A percentile compares a stretch with the other conserved stretches of the same genome.
These are phyloP conservation scores for Irpex lacteus DNA, from an alignment of 1,284 basidiomycete genomes.

Conservation along the genomic window DNA sequence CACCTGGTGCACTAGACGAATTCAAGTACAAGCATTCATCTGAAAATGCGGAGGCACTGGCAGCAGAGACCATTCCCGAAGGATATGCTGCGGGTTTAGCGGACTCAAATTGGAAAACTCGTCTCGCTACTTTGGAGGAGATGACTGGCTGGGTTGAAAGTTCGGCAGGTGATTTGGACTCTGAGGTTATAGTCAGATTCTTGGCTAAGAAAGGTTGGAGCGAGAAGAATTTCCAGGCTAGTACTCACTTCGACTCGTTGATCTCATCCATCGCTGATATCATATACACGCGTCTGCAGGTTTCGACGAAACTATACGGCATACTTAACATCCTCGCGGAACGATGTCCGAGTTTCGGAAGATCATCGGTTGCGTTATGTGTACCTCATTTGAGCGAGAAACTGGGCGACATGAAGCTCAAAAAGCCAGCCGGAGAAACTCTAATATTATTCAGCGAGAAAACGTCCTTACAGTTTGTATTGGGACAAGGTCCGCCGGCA, in stretches of 20 bases:
- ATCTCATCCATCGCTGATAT: background rate
- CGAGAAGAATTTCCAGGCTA: constrained; percentile 98
- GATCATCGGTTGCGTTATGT: constrained; percentile 81
- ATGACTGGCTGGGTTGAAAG: constrained; percentile 83
- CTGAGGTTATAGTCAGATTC: constrained; percentile 89
- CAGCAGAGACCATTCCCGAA: constrained; percentile 72
- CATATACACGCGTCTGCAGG: constrained; percentile 44
- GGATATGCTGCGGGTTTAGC: constrained; percentile 72
- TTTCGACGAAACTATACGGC: constrained; percentile 84
- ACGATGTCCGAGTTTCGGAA: constrained; percentile 79
- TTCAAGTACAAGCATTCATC: constrained; percentile 91
- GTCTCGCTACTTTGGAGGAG: constrained; percentile 85
- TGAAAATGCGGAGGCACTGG: constrained; percentile 89
- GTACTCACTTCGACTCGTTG: constrained; percentile 18
- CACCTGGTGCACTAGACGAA: constrained; percentile 65
- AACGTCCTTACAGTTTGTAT: constrained; percentile 92
- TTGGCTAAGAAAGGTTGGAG: constrained; percentile 93
- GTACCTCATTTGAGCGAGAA: constrained; percentile 92
- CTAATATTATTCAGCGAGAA: constrained; percentile 85
- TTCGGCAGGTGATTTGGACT: constrained; percentile 70
- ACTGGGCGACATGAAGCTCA: constrained; percentile 94
- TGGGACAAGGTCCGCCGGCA: constrained; percentile 76
- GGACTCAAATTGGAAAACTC: constrained; percentile 92
- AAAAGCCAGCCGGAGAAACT: constrained; percentile 94
- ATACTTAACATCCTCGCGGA: constrained; percentile 77